These are phyloP conservation scores for Firmiana major DNA, from an alignment of 345 rosid species.

Conservation along the genomic window DNA sequence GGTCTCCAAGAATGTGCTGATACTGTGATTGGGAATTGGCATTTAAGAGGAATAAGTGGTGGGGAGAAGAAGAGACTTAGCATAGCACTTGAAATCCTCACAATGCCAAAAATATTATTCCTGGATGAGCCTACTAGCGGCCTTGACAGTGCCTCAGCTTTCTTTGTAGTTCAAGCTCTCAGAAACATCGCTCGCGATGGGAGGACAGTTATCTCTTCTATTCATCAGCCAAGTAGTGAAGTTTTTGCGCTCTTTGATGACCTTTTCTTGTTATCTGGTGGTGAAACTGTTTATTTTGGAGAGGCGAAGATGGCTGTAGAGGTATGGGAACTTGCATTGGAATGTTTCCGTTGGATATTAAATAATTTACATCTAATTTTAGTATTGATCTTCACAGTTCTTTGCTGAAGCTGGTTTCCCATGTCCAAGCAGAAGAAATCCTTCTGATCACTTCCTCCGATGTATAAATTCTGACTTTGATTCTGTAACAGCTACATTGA, in stretches of 20 bases:
- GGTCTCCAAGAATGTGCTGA: slow-evolving; percentile 74
- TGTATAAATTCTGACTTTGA: slow-evolving; percentile 76
- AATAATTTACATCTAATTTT: neutral
- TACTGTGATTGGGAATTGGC: slow-evolving; percentile 64
- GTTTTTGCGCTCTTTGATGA: slow-evolving; percentile 75
- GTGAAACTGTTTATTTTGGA: slow-evolving; percentile 69
- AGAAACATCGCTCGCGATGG: slow-evolving; percentile 63
- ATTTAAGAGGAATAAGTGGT: slow-evolving; percentile 72
- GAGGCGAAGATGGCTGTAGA: slow-evolving; percentile 61
- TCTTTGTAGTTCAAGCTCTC: slow-evolving; percentile 58
- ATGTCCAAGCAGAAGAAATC: slow-evolving; percentile 67
- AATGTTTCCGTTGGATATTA: neutral
- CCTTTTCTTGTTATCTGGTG: slow-evolving; percentile 62
- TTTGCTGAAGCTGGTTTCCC: slow-evolving; percentile 79
- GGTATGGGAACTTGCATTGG: slow-evolving; percentile 27
- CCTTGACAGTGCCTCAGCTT: slow-evolving; percentile 76
- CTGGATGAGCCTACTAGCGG: slow-evolving; percentile 80
- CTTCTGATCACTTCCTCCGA: slow-evolving; percentile 79
- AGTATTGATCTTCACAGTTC: slow-evolving; percentile 35
- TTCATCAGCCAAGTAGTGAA: slow-evolving; percentile 82
- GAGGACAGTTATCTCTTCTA: slow-evolving; percentile 56
- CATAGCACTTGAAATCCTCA: slow-evolving; percentile 68
- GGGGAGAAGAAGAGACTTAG: slow-evolving; percentile 77
- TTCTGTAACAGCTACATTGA: slow-evolving; percentile 52
- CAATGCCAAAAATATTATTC: slow-evolving; percentile 53